A percentile compares a stretch with the other conserved stretches of the same genome.
phyloP scores from a whole-genome alignment of 345 rosid species.

The Excoecaria cochinchinensis region DNA sequence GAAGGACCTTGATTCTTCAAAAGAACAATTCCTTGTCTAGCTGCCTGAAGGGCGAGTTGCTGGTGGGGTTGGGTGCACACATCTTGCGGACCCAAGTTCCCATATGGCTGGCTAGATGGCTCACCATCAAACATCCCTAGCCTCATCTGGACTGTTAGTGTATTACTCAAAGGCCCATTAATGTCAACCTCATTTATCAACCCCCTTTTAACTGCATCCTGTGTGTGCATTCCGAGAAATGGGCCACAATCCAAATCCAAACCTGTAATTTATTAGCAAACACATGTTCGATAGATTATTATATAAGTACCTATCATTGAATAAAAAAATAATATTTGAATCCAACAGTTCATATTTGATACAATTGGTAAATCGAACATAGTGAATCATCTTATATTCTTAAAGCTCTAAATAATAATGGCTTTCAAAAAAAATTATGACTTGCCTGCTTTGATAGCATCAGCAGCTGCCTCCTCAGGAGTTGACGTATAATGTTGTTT shows the following conservation, averaged over 20 bases:
- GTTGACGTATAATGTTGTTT: conserved; percentile 33
- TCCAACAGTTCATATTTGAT: too few species aligned
- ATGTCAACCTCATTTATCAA: conserved; percentile 50
- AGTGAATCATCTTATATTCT: too few species aligned
- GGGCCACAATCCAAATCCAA: conserved; percentile 92
- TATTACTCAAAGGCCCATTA: conserved; percentile 61
- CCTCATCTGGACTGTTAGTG: conserved; percentile 83
- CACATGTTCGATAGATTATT: background rate
- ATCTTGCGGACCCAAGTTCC: conserved; percentile 72
- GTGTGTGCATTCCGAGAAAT: conserved; percentile 64
- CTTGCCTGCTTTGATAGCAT: conserved; percentile 78
- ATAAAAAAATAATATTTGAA: too few species aligned
- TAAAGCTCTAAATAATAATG: background rate
- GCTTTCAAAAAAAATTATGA: background rate
- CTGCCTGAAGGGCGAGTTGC: conserved; percentile 78
- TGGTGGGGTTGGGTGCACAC: conserved; percentile 75
- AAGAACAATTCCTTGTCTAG: conserved; percentile 83
- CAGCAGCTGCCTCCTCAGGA: conserved; percentile 62
- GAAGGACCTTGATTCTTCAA: conserved; percentile 53
- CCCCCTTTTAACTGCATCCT: conserved; percentile 56
- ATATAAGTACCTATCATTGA: too few species aligned
- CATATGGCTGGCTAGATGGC: conserved; percentile 58
- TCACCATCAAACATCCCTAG: conserved; percentile 89
- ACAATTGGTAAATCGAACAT: too few species aligned
- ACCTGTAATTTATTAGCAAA: conserved; percentile 33